A percentile compares a stretch with the other conserved stretches of the same genome.
These are phyloP conservation scores for Mortierella hygrophila DNA, from an alignment of 192 early-diverging fungal species.

Conservation along the genomic window DNA sequence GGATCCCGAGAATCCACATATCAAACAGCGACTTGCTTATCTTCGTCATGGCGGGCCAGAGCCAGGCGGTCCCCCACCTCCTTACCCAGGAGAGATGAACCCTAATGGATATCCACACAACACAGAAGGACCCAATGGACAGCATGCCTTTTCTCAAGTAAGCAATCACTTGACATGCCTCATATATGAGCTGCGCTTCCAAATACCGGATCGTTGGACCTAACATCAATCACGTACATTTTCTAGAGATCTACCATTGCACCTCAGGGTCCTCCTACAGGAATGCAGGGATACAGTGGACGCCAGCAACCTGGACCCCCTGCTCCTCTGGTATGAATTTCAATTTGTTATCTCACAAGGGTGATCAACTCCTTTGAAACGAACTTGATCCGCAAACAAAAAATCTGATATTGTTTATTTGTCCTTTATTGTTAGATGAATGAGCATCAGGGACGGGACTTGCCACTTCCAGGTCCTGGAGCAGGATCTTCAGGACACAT, in stretches of 20 bases:
- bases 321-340: neutral
- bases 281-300: constrained; percentile 51
- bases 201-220: neutral
- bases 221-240: neutral
- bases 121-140: constrained; percentile 23
- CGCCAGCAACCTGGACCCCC: constrained; percentile 25
- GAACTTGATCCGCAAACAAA: neutral
- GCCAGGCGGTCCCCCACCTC: constrained; percentile 36
- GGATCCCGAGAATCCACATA: constrained; percentile 89
- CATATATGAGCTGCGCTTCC: neutral
- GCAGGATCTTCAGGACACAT: constrained; percentile 20
- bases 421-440: constrained; percentile 15
- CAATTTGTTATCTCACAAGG: neutral
- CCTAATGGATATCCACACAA: constrained; percentile 30
- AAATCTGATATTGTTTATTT: neutral
- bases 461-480: constrained; percentile 34
- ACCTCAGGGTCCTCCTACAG: constrained; percentile 49
- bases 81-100: constrained; percentile 41
- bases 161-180: neutral
- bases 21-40: constrained; percentile 81
- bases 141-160: constrained; percentile 50
- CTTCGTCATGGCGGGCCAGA: constrained; percentile 48
- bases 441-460: constrained; percentile 27
- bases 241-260: constrained; percentile 41
- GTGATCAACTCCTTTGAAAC: neutral